Evolutionary conservation across 2,329 filamentous ascomycete genomes (phyloP).

Genomic region (Colletotrichum chrysophilum): DNA sequence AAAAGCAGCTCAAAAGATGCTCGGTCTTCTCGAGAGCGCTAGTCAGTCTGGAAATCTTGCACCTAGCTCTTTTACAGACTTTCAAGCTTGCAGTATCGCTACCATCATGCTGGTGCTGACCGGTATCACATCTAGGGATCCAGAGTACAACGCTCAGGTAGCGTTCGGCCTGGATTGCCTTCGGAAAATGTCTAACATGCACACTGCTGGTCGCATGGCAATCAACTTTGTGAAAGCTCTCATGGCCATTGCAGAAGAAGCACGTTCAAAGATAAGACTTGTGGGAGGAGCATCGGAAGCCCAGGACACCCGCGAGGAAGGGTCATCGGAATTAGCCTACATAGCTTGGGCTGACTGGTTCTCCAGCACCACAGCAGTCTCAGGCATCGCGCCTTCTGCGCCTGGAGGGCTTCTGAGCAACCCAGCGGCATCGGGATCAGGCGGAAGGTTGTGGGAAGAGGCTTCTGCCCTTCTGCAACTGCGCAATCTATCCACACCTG

Average conservation of each 20-base stretch:
- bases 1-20: conserved; percentile 34
- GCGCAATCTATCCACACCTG: neutral
- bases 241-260: conserved; percentile 25
- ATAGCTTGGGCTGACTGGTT: conserved; percentile 26
- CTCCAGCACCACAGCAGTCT: neutral
- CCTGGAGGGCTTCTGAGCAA: neutral
- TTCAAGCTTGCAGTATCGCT: conserved; percentile 42
- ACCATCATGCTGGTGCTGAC: conserved; percentile 37
- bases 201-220: conserved; percentile 28
- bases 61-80: conserved; percentile 41
- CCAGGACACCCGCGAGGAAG: neutral
- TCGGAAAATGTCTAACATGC: conserved; percentile 36
- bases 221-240: conserved; percentile 28
- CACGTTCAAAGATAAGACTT: conserved; percentile 17
- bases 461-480: neutral
- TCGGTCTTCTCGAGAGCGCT: conserved; percentile 34
- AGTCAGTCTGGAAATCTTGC: conserved; percentile 30
- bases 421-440: neutral
- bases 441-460: neutral
- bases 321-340: conserved; percentile 13
- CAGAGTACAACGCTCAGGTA: conserved; percentile 31
- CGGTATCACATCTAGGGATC: conserved; percentile 36
- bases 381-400: neutral
- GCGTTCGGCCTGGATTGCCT: conserved; percentile 35
- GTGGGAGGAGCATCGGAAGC: neutral